Evolutionary conservation across 2,329 filamentous ascomycete genomes (phyloP).

Genomic region (Aspergillus sp.): DNA sequence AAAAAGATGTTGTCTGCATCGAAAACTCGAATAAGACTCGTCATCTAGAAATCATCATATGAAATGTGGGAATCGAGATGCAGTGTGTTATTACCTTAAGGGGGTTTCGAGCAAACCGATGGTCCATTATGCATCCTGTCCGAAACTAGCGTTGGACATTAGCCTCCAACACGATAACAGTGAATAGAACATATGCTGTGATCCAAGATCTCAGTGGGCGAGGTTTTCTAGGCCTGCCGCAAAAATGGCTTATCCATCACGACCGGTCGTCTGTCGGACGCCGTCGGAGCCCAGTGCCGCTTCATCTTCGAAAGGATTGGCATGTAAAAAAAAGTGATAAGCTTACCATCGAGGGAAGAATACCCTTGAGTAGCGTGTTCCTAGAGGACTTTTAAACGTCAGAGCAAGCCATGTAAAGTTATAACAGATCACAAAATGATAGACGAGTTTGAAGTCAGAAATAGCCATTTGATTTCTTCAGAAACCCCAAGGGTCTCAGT

Average conservation of each 20-base stretch:
- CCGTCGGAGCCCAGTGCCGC: slow-evolving; percentile 95
- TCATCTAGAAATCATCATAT: slow-evolving; percentile 60
- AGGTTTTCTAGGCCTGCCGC: slow-evolving; percentile 99
- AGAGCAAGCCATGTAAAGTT: slow-evolving; percentile 12
- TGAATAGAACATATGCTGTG: neutral
- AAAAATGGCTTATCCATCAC: slow-evolving; percentile 85
- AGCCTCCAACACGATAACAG: slow-evolving; percentile 26
- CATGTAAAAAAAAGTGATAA: slow-evolving; percentile 1
- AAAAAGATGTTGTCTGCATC: slow-evolving; percentile 59
- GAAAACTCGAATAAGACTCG: slow-evolving; percentile 65
- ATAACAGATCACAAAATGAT: slow-evolving; percentile 18
- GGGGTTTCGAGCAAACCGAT: no score
- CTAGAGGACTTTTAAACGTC: slow-evolving; percentile 19
- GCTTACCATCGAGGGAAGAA: slow-evolving; percentile 24
- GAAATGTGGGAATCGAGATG: slow-evolving; percentile 13
- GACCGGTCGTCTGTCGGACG: slow-evolving; percentile 53
- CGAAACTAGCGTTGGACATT: slow-evolving; percentile 10
- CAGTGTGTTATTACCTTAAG: slow-evolving; percentile 17
- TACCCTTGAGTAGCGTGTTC: neutral
- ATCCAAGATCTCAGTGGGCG: slow-evolving; percentile 75
- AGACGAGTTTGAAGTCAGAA: slow-evolving; percentile 60
- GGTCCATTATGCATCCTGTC: neutral
- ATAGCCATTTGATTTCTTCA: slow-evolving; percentile 86
- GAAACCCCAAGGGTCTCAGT: slow-evolving; percentile 66
- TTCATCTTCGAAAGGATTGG: slow-evolving; percentile 38